Evolutionary conservation across 306 rosid genomes (phyloP).

Genomic region (Gillenia trifoliata): DNA sequence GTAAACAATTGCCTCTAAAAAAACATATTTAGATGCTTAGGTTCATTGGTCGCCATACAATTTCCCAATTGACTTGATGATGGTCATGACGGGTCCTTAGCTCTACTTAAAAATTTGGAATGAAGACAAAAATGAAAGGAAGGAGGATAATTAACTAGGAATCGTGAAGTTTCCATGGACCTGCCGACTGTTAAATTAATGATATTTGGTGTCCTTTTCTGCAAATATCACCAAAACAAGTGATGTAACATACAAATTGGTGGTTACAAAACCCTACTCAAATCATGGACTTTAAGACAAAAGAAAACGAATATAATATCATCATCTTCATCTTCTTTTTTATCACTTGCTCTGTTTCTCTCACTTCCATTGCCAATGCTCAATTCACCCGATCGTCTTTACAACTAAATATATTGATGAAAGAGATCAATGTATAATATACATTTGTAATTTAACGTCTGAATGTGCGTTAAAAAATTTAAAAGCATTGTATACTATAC

Average conservation of each 20-base stretch:
- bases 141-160: background rate
- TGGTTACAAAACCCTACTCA: background rate
- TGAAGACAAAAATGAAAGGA: background rate
- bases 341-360: constrained; percentile 12
- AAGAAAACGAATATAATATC: background rate
- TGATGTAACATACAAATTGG: constrained; percentile 10
- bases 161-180: background rate
- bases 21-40: too few species aligned
- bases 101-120: background rate
- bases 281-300: background rate
- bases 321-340: background rate
- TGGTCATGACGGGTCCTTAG: background rate
- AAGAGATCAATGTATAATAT: background rate
- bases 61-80: too few species aligned
- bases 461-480: too few species aligned
- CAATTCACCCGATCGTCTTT: background rate
- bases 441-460: background rate
- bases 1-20: too few species aligned
- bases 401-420: too few species aligned
- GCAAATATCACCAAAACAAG: constrained; percentile 15
- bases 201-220: background rate
- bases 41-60: background rate
- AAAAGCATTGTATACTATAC: too few species aligned
- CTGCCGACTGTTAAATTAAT: background rate
- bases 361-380: background rate